Conservation (phyloP, 1,139 yeast species). For the Taiozyma onychis region DNA sequence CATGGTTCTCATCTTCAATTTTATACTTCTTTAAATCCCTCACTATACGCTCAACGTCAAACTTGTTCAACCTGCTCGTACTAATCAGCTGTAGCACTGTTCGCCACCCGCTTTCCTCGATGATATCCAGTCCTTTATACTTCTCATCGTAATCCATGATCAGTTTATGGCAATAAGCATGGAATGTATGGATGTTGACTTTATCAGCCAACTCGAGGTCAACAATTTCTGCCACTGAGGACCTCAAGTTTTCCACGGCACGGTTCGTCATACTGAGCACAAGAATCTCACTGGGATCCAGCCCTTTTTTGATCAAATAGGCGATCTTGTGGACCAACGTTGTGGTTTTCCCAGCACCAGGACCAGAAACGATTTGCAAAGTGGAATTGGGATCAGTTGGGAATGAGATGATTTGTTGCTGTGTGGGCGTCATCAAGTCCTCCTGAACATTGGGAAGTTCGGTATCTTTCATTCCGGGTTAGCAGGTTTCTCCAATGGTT, state of each 20-base stretch:
- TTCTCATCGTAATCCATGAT: slow-evolving; percentile 36
- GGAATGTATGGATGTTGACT: slow-evolving; percentile 44
- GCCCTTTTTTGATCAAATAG: slow-evolving; percentile 35
- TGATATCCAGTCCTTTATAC: slow-evolving; percentile 31
- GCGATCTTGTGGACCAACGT: slow-evolving; percentile 54
- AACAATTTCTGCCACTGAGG: slow-evolving; percentile 31
- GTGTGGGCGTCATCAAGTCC: slow-evolving; percentile 30
- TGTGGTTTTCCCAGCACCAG: slow-evolving; percentile 73
- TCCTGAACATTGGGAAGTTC: slow-evolving; percentile 1
- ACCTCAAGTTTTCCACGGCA: slow-evolving; percentile 50
- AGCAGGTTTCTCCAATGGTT: neutral
- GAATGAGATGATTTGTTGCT: slow-evolving; percentile 30
- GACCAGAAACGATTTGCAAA: slow-evolving; percentile 57
- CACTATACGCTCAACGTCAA: slow-evolving; percentile 31
- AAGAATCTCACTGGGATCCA: slow-evolving; percentile 49
- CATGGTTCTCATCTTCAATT: neutral
- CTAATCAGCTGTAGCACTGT: slow-evolving; percentile 30
- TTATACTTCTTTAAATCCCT: slow-evolving; percentile 25
- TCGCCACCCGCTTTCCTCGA: slow-evolving; percentile 51
- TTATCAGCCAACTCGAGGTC: slow-evolving; percentile 11
- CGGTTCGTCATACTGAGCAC: slow-evolving; percentile 68
- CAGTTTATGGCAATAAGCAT: slow-evolving; percentile 49
- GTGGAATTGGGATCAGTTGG: slow-evolving; percentile 35
- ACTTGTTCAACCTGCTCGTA: slow-evolving; percentile 24
- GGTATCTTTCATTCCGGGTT: neutral